Percentiles rank a stretch among this genome's conserved stretches.
phyloP scores from a whole-genome alignment of 2,329 filamentous ascomycete species.

The Claviceps sorghi region DNA sequence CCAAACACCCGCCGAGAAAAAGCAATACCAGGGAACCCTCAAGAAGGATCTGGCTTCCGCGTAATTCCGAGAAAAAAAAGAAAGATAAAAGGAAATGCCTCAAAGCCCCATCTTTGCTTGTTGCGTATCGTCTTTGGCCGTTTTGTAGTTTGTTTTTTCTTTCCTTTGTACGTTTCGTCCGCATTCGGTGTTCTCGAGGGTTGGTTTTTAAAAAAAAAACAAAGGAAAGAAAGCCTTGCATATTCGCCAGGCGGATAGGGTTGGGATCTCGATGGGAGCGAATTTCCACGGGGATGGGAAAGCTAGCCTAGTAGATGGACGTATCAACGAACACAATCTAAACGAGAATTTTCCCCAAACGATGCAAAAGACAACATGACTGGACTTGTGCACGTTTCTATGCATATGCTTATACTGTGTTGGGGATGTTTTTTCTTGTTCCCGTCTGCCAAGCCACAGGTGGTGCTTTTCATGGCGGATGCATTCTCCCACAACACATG shows the following conservation, averaged over 20 bases:
- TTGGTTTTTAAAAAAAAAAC: constrained; percentile 1
- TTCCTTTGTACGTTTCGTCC: constrained; percentile 31
- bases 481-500: no score
- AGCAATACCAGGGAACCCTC: constrained; percentile 91
- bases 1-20: constrained; percentile 98
- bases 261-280: not conserved
- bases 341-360: no score
- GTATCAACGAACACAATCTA: not conserved
- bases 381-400: no score
- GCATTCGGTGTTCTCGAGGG: constrained; percentile 41
- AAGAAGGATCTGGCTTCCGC: constrained; percentile 74
- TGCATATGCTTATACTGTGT: no score
- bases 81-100: constrained; percentile 2
- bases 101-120: constrained; percentile 18
- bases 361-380: no score
- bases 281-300: not conserved
- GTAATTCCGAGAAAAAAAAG: constrained; percentile 15
- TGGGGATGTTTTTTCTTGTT: no score
- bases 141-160: constrained; percentile 1
- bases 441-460: no score
- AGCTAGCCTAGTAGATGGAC: not conserved
- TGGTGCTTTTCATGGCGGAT: no score
- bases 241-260: not conserved
- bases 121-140: not conserved
- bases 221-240: not conserved